phyloP scores from a whole-genome alignment of 75 land plant species.

The Sequoiadendron giganteum region DNA sequence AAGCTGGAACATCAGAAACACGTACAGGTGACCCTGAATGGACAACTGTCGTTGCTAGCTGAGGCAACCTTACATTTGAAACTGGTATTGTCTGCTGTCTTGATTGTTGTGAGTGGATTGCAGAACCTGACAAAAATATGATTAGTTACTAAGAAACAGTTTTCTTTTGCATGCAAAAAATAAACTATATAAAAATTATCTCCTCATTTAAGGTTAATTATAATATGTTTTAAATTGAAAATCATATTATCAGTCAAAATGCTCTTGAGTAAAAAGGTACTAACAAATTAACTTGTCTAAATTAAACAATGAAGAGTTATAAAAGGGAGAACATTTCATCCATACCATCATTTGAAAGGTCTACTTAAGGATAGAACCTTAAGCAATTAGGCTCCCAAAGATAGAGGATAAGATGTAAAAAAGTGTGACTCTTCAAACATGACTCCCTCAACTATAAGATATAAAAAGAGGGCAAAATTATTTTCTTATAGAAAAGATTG shows the following conservation, averaged over 20 bases:
- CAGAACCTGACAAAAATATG: conserved; percentile 3
- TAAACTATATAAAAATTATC: not conserved
- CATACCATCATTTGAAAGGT: no score
- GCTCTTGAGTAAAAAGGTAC: no score
- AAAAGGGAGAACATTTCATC: no score
- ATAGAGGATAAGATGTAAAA: no score
- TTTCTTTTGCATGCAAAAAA: not conserved
- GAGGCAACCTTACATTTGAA: conserved; percentile 6
- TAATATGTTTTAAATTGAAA: not conserved
- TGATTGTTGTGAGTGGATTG: conserved; percentile 2
- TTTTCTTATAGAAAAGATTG: no score
- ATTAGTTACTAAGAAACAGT: not conserved
- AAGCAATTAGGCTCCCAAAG: no score
- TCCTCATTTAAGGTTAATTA: not conserved
- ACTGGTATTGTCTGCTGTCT: conserved; percentile 11
- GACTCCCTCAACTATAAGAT: no score
- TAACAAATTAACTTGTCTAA: no score
- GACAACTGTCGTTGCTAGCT: not conserved
- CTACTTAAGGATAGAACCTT: no score
- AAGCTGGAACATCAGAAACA: not conserved
- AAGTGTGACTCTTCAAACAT: no score
- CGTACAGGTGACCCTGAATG: not conserved
- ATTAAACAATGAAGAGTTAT: no score
- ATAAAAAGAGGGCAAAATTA: no score
- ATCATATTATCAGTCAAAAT: not conserved